Conservation (phyloP, 1,139 yeast genomes). For the Yamadazyma siamensis region DNA sequence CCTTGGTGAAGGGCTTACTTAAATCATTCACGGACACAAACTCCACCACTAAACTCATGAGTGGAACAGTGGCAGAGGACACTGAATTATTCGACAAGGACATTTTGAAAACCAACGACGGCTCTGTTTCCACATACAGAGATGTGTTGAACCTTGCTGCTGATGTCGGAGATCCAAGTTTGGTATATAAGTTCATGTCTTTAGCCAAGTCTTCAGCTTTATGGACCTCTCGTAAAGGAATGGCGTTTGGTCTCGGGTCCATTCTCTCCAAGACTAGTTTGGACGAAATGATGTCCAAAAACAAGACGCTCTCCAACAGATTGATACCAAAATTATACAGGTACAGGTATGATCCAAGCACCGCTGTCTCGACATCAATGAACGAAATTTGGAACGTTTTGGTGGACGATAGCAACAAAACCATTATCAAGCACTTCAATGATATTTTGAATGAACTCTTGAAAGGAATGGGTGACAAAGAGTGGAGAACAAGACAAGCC, state of each 20-base stretch:
- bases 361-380: conserved; percentile 78
- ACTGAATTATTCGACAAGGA: conserved; percentile 88
- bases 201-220: conserved; percentile 82
- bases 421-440: conserved; percentile 52
- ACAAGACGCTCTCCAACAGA: conserved; percentile 51
- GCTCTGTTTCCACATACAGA: conserved; percentile 84
- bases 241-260: conserved; percentile 89
- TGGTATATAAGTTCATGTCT: conserved; percentile 93
- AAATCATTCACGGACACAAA: conserved; percentile 74
- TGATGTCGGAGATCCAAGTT: conserved; percentile 92
- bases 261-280: conserved; percentile 77
- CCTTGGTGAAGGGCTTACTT: conserved; percentile 70
- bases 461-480: conserved; percentile 71
- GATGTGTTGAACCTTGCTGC: conserved; percentile 83
- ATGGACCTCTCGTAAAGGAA: conserved; percentile 92
- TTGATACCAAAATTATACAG: conserved; percentile 81
- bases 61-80: conserved; percentile 74
- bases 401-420: conserved; percentile 56
- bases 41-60: conserved; percentile 44
- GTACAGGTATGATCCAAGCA: conserved; percentile 81
- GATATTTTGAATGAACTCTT: conserved; percentile 65
- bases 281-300: conserved; percentile 56
- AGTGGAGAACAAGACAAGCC: conserved; percentile 94
- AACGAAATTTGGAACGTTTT: conserved; percentile 81
- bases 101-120: conserved; percentile 72